Evolutionary conservation across 345 rosid genomes (phyloP).

Genomic region (Hibiscus mutabilis): DNA sequence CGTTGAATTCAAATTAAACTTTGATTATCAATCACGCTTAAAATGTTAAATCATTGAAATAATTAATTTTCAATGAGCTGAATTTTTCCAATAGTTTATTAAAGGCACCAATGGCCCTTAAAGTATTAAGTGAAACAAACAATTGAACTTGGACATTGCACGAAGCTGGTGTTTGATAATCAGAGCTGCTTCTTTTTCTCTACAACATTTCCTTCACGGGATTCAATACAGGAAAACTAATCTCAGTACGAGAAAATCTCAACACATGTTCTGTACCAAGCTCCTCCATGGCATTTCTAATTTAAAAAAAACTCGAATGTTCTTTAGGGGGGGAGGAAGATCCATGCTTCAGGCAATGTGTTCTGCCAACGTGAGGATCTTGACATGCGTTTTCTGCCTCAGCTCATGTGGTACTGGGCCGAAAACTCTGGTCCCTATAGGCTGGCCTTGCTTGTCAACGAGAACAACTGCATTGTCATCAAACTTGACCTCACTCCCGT

Average conservation of each 20-base stretch:
- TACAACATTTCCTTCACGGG: neutral
- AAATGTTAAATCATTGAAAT: no score
- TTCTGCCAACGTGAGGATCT: slow-evolving; percentile 74
- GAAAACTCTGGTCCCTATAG: slow-evolving; percentile 76
- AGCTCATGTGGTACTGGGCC: slow-evolving; percentile 94
- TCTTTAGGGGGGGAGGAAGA: neutral
- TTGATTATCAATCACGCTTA: no score
- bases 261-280: neutral
- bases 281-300: neutral
- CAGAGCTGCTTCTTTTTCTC: neutral
- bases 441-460: slow-evolving; percentile 73
- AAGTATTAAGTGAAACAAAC: slow-evolving; percentile 8
- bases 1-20: no score
- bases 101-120: no score
- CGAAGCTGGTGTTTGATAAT: neutral
- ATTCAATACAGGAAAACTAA: neutral
- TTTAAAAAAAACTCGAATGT: neutral
- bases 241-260: neutral
- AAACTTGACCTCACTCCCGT: slow-evolving; percentile 84
- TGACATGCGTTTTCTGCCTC: slow-evolving; percentile 75
- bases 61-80: no score
- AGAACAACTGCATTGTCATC: slow-evolving; percentile 92
- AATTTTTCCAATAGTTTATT: no score
- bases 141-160: neutral
- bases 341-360: slow-evolving; percentile 57